A percentile compares a stretch with the other conserved stretches of the same genome.
Conservation (phyloP, 2,329 filamentous ascomycete species). For the Cryphonectria parasitica region DNA sequence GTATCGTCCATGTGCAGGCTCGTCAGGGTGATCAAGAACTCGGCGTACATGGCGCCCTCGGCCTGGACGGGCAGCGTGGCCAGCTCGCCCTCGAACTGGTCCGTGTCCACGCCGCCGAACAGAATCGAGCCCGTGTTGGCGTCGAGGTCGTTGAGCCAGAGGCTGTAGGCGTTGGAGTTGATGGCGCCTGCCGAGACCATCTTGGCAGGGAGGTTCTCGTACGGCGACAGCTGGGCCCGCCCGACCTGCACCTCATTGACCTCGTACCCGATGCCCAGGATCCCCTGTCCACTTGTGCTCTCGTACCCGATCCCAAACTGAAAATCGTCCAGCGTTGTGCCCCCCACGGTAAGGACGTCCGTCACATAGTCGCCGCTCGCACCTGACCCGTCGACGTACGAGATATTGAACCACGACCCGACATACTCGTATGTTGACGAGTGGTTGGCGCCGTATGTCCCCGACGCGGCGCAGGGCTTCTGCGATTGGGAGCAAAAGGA, state of each 20-base stretch:
- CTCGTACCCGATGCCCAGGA: conserved; percentile 83
- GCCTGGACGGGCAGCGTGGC: conserved; percentile 69
- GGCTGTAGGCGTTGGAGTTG: conserved; percentile 69
- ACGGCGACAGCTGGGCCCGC: conserved; percentile 56
- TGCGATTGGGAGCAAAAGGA: conserved; percentile 55
- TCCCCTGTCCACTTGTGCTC: conserved; percentile 66
- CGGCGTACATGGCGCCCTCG: conserved; percentile 53
- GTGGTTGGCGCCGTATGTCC: conserved; percentile 69
- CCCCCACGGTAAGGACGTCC: conserved; percentile 69
- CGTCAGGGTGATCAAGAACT: conserved; percentile 74
- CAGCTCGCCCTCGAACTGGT: conserved; percentile 65
- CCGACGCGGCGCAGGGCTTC: conserved; percentile 61
- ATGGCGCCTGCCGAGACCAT: conserved; percentile 66
- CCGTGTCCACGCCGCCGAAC: conserved; percentile 75
- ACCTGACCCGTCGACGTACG: conserved; percentile 80
- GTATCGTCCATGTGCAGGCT: conserved; percentile 51
- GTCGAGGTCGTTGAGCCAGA: conserved; percentile 76
- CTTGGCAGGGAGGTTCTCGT: conserved; percentile 71
- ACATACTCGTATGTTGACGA: conserved; percentile 80
- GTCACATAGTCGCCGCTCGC: conserved; percentile 79
- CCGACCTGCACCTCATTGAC: conserved; percentile 77
- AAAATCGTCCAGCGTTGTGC: conserved; percentile 55
- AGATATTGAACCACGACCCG: conserved; percentile 80
- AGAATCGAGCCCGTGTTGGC: conserved; percentile 68
- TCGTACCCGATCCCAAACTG: conserved; percentile 77